Conservation (phyloP, 2,329 filamentous ascomycete species). For the Pseudocercospora musae region DNA sequence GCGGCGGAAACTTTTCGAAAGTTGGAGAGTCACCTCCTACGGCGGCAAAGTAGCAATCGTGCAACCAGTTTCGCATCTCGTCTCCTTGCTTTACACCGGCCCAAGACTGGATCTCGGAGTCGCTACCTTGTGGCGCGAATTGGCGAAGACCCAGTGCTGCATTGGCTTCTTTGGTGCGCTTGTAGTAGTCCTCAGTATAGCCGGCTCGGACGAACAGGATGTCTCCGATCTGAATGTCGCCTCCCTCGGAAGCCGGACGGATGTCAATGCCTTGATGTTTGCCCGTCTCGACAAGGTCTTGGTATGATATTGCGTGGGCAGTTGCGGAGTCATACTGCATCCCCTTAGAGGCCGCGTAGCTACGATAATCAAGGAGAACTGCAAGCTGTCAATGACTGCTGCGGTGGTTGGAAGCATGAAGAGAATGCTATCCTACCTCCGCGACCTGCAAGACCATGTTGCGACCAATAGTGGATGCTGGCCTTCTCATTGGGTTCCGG, state of each 20-base stretch:
- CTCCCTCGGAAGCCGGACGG: conserved; percentile 51
- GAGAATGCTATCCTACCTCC: conserved; percentile 24
- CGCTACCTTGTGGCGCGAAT: conserved; percentile 45
- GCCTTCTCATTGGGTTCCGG: conserved; percentile 43
- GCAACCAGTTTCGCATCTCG: conserved; percentile 62
- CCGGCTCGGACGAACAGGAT: conserved; percentile 65
- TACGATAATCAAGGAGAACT: conserved; percentile 44
- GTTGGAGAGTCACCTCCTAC: conserved; percentile 61
- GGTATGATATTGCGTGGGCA: conserved; percentile 42
- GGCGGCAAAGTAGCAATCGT: conserved; percentile 65
- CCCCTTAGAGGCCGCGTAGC: conserved; percentile 42
- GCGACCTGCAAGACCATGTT: conserved; percentile 45
- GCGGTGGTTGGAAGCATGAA: neutral
- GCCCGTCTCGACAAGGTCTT: conserved; percentile 56
- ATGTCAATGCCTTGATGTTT: conserved; percentile 61
- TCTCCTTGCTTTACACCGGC: conserved; percentile 53
- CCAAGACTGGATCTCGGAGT: conserved; percentile 39
- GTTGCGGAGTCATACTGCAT: conserved; percentile 43
- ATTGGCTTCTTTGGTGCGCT: conserved; percentile 32
- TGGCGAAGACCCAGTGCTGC: conserved; percentile 40
- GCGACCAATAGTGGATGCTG: conserved; percentile 46
- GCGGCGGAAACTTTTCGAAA: conserved; percentile 62
- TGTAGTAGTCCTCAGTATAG: conserved; percentile 57
- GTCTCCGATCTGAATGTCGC: conserved; percentile 59
- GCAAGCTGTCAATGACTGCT: neutral